Conservation (phyloP, 2,329 filamentous ascomycete species). For the Sporothrix phasma region DNA sequence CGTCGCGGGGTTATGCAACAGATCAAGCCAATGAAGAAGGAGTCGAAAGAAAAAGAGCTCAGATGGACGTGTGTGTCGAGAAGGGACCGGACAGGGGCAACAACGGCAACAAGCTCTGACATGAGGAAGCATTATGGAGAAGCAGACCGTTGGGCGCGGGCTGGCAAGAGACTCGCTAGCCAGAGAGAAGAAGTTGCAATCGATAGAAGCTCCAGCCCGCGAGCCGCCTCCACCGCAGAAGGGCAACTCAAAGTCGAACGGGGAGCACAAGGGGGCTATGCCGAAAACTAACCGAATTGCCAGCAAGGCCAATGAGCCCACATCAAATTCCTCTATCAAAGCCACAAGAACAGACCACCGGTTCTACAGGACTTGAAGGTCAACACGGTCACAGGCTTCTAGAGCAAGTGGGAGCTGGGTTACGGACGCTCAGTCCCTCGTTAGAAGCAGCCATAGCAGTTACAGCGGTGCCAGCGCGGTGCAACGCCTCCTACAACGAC, state of each 20-base stretch:
- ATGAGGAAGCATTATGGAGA: too few relatives aligned
- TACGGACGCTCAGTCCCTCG: not conserved
- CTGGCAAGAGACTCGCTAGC: too few relatives aligned
- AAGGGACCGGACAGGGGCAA: not conserved
- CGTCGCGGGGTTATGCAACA: not conserved
- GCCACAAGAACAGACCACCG: not conserved
- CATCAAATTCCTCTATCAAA: not conserved
- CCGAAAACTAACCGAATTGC: too few relatives aligned
- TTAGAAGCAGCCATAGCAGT: not conserved
- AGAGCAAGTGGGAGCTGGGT: not conserved
- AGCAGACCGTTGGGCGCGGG: too few relatives aligned
- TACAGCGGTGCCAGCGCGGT: not conserved
- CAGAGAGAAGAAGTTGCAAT: too few relatives aligned
- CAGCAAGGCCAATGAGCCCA: not conserved
- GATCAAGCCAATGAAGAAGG: not conserved
- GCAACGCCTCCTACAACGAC: conserved; percentile 19
- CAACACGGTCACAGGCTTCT: not conserved
- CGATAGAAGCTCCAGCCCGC: too few relatives aligned
- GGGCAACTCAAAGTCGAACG: not conserved
- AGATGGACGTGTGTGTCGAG: not conserved
- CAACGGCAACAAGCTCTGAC: too few relatives aligned
- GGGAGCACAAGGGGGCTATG: too few relatives aligned
- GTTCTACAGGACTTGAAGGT: not conserved
- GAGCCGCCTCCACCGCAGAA: not conserved
- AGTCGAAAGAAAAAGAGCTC: conserved; percentile 20